Percentiles rank a stretch among this genome's conserved stretches.
Conservation (phyloP, 2,329 filamentous ascomycete genomes). For the Keithomyces neogunnii region DNA sequence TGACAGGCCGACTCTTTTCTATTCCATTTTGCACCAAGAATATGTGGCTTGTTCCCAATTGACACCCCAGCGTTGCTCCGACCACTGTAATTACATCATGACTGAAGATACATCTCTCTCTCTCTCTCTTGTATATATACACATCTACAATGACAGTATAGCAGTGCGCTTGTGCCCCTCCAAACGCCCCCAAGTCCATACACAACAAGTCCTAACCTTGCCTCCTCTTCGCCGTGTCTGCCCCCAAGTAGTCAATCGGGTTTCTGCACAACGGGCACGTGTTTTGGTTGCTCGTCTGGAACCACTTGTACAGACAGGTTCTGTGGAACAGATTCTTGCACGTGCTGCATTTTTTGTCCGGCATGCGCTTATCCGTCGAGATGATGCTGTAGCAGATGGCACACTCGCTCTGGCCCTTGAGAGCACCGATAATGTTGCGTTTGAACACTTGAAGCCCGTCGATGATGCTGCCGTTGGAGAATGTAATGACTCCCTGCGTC, state of each 20-base stretch:
- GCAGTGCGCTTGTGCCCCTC: no score
- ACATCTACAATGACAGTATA: no score
- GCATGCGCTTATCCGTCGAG: slow-evolving; percentile 77
- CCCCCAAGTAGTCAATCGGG: slow-evolving; percentile 57
- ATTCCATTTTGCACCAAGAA: no score
- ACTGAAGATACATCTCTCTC: no score
- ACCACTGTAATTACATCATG: no score
- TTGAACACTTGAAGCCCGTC: slow-evolving; percentile 82
- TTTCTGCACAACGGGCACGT: slow-evolving; percentile 91
- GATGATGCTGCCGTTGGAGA: slow-evolving; percentile 80
- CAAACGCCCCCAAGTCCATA: neutral
- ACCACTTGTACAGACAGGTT: slow-evolving; percentile 91
- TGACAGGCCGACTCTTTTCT: no score
- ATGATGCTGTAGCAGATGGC: slow-evolving; percentile 97
- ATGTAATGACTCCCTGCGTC: slow-evolving; percentile 87
- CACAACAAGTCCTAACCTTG: slow-evolving; percentile 11
- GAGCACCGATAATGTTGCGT: slow-evolving; percentile 74
- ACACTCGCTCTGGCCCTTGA: slow-evolving; percentile 92
- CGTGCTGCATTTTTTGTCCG: slow-evolving; percentile 83
- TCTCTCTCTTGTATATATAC: no score
- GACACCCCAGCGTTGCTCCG: no score
- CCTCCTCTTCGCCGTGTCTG: slow-evolving; percentile 30
- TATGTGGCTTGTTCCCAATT: no score
- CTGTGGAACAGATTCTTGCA: slow-evolving; percentile 94
- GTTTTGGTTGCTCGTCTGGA: slow-evolving; percentile 84